A percentile compares a stretch with the other conserved stretches of the same genome.
Conservation (phyloP, 768 basidiomycete species). For the Tylopilus plumbeoviolaceoides region DNA sequence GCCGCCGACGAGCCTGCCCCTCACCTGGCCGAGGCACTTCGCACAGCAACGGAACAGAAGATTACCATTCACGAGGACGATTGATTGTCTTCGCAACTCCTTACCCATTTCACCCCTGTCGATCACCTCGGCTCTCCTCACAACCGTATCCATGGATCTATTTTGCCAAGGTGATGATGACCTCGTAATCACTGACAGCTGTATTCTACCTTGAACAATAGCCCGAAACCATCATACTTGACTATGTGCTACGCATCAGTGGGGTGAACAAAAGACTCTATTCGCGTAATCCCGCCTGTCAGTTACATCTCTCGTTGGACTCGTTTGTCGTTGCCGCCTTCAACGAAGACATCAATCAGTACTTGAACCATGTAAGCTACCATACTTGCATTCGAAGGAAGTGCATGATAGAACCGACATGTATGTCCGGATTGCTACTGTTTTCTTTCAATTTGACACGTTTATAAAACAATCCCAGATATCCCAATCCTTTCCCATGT, state of each 20-base stretch:
- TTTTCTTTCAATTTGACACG: no score
- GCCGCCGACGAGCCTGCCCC: conserved; percentile 1
- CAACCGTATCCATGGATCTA: not conserved
- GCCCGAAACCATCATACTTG: not conserved
- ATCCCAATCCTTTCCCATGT: no score
- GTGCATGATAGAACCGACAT: no score
- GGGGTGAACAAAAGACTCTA: not conserved
- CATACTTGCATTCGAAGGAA: no score
- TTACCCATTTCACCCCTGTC: not conserved
- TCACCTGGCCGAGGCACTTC: conserved; percentile 6
- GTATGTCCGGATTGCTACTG: no score
- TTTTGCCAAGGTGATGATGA: conserved; percentile 8
- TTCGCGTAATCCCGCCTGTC: not conserved
- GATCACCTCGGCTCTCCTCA: not conserved
- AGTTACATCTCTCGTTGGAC: no score
- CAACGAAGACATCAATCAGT: no score
- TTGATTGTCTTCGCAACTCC: conserved; percentile 17
- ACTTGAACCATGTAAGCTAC: no score
- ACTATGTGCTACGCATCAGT: not conserved
- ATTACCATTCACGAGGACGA: conserved; percentile 53
- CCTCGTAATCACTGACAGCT: conserved; percentile 1
- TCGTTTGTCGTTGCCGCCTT: no score
- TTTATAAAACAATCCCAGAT: no score
- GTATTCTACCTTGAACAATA: conserved; percentile 5
- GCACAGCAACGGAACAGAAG: conserved; percentile 33